These are phyloP conservation scores for Moniliophthora roreri DNA, from an alignment of 1,284 basidiomycete species.

Conservation along the genomic window DNA sequence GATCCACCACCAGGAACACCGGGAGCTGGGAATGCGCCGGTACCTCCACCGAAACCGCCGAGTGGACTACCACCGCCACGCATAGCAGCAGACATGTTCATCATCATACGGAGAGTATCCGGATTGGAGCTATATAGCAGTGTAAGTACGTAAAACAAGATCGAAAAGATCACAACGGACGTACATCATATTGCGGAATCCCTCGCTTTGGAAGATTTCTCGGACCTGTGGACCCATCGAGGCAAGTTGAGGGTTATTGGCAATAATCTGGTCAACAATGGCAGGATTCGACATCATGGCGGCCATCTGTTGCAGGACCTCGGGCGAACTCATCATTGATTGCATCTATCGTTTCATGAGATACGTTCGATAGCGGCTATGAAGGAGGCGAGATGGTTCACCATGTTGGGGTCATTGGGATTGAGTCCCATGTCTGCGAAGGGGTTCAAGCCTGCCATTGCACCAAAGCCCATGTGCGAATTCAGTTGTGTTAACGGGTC, in stretches of 20 bases:
- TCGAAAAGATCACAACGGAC: conserved; percentile 23
- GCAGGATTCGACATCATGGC: conserved; percentile 76
- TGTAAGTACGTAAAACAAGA: not conserved
- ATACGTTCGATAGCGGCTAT: too few species aligned
- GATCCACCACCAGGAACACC: conserved; percentile 38
- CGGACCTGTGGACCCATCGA: conserved; percentile 81
- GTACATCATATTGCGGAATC: conserved; percentile 81
- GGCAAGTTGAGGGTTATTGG: conserved; percentile 77
- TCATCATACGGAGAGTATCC: conserved; percentile 75
- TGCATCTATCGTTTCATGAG: conserved; percentile 55
- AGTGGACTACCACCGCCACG: conserved; percentile 26
- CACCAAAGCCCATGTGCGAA: conserved; percentile 66
- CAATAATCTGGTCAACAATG: conserved; percentile 83
- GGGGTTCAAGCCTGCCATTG: conserved; percentile 82
- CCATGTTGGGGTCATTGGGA: conserved; percentile 88
- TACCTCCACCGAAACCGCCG: conserved; percentile 21
- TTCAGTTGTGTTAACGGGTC: conserved; percentile 79
- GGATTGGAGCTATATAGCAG: conserved; percentile 65
- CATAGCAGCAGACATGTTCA: conserved; percentile 67
- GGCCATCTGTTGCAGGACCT: conserved; percentile 78
- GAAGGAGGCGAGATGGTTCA: conserved; percentile 33
- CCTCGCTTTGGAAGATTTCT: conserved; percentile 77
- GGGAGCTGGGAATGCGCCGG: conserved; percentile 54
- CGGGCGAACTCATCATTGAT: conserved; percentile 80
- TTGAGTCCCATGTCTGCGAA: conserved; percentile 88